Conservation (phyloP, 2,329 filamentous ascomycete species). For the Fusarium sp. region DNA sequence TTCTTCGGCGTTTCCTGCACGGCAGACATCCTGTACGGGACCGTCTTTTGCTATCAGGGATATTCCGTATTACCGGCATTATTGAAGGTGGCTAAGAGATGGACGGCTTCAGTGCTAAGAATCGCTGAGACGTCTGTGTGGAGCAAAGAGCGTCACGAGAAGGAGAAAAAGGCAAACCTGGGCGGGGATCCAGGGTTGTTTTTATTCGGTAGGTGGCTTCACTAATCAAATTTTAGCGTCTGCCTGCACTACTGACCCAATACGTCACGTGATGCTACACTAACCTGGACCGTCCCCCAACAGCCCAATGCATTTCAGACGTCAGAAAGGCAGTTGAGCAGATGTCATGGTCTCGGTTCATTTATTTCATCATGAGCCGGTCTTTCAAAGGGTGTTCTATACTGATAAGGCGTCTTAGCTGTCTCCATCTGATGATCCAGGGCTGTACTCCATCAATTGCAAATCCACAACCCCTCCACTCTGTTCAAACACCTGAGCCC, state of each 20-base stretch:
- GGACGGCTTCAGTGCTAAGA: neutral
- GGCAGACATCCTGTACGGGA: conserved; percentile 7
- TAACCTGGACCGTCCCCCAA: too few species aligned
- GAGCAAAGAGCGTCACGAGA: neutral
- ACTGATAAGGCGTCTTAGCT: neutral
- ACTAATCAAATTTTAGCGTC: neutral
- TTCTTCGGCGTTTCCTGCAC: conserved; percentile 32
- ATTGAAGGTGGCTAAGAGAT: neutral
- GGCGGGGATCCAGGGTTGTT: neutral
- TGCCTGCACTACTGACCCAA: neutral
- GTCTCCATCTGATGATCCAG: neutral
- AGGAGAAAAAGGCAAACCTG: neutral
- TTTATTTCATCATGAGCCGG: too few species aligned
- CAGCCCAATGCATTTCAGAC: too few species aligned
- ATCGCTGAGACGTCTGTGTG: neutral
- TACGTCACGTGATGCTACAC: neutral
- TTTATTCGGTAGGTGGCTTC: neutral
- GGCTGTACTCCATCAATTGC: neutral
- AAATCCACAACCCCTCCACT: conserved; percentile 1
- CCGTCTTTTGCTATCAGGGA: neutral
- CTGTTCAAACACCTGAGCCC: neutral
- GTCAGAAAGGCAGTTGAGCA: too few species aligned
- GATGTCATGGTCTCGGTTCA: too few species aligned
- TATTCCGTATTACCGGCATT: neutral
- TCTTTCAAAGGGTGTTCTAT: neutral